Base-by-base conservation (phyloP, 768 basidiomycete genomes). In the Hirschioporus abietinus region DNA sequence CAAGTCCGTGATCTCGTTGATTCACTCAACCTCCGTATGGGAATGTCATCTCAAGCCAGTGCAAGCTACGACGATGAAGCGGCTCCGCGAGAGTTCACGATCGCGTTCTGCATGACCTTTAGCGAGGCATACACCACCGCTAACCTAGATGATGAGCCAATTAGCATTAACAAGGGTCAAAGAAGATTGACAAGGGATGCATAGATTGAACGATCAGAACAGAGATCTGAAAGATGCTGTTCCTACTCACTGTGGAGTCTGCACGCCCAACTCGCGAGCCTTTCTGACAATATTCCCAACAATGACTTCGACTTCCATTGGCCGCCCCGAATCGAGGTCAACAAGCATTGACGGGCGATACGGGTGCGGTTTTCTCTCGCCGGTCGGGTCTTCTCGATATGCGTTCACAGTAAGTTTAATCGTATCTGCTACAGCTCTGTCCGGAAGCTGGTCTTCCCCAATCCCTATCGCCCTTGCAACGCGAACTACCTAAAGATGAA, bases 251-350 rank as follows among this genome's bases (percentile, higher is more conserved):
- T 58, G 24, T n/a, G 65, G 65, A n/a, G 65, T 66, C 18, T 25
- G 24, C n/a, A 66, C 65, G 59, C 20, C 65, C 25, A 62, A 23
- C 35, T 62, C 9, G 8, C 60, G 59, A n/a, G 65, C 65, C 27
- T 62, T 60, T 62, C 60, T 30, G 58, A 66, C 27, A 1, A 62
- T 24, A 17, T 34, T 65, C 6, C 73, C 72, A 6, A 80, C 68
- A 58, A 80, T 80, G 20, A 74, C 78, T 62, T 80, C 78, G 17
- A 80, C 70, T 67, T 80, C 79, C 72, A 79, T 76, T 18, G 78
- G 78, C 36, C 76, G 68, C 6, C 73, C 73, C n/a, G 70, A 69
- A 52, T 78, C 78, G 65, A 78, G 67, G 64, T 79, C 78, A 10
- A 78, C 75, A 0, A 77, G 72, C 78, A 78, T 79, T 1, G 75